Evolutionary conservation across 1,139 yeast genomes (phyloP).

Genomic region (Yamadazyma friedrichii): DNA sequence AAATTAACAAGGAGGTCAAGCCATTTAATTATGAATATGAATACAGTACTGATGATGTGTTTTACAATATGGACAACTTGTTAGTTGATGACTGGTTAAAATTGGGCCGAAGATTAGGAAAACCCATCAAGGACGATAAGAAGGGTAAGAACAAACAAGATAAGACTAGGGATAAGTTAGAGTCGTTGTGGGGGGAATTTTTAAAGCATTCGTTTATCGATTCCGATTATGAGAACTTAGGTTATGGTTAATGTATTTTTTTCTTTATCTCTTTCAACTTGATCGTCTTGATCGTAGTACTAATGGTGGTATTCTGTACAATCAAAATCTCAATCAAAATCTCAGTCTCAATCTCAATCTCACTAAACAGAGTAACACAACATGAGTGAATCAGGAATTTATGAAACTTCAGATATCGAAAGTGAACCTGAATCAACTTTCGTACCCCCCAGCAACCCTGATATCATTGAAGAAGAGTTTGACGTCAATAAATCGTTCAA

Average conservation of each 20-base stretch:
- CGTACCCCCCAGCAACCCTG: slow-evolving; percentile 12
- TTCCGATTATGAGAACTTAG: slow-evolving; percentile 59
- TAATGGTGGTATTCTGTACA: too few species aligned
- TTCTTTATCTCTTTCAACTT: too few species aligned
- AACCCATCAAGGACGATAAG: slow-evolving; percentile 25
- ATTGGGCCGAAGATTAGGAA: slow-evolving; percentile 53
- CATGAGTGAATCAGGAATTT: slow-evolving; percentile 29
- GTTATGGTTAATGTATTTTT: slow-evolving; percentile 22
- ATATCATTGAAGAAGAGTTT: slow-evolving; percentile 16
- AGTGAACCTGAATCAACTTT: slow-evolving; percentile 15
- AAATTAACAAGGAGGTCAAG: slow-evolving; percentile 46
- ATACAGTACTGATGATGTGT: slow-evolving; percentile 62
- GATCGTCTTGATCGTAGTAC: too few species aligned
- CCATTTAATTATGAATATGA: slow-evolving; percentile 61
- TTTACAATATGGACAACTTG: slow-evolving; percentile 54
- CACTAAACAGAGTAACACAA: too few species aligned
- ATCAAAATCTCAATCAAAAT: too few species aligned
- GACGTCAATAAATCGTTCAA: slow-evolving; percentile 23
- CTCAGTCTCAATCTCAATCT: neutral
- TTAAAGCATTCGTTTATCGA: slow-evolving; percentile 58
- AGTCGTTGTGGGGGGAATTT: slow-evolving; percentile 42
- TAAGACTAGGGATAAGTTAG: slow-evolving; percentile 13
- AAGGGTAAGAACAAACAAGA: neutral
- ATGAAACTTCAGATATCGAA: slow-evolving; percentile 52
- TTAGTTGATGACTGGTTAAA: slow-evolving; percentile 61